A percentile compares a stretch with the other conserved stretches of the same genome.
Evolutionary conservation across 2,329 filamentous ascomycete genomes (phyloP).

Genomic region (Trichoderma asperellum): DNA sequence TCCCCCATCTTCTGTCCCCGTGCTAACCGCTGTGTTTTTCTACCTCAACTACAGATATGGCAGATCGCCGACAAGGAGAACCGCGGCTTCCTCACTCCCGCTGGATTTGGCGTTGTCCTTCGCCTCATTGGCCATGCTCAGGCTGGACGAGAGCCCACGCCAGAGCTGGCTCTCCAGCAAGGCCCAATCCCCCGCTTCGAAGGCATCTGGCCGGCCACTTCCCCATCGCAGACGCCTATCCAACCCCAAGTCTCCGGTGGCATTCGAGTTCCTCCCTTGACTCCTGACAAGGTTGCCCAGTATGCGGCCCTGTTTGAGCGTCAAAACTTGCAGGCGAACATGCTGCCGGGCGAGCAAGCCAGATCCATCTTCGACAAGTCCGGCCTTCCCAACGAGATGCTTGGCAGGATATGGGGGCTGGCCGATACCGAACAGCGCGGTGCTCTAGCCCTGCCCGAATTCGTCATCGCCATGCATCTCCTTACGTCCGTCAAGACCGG

Average conservation of each 20-base stretch:
- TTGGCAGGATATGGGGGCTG: slow-evolving; percentile 95
- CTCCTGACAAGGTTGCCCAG: slow-evolving; percentile 85
- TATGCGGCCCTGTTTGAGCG: slow-evolving; percentile 91
- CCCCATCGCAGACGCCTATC: slow-evolving; percentile 54
- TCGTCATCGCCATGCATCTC: slow-evolving; percentile 97
- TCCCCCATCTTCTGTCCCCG: background rate
- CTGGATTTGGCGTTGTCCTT: slow-evolving; percentile 90
- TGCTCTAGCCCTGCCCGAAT: slow-evolving; percentile 83
- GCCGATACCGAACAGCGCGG: slow-evolving; percentile 93
- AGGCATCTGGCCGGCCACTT: slow-evolving; percentile 56
- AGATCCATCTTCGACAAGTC: slow-evolving; percentile 96
- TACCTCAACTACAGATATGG: slow-evolving; percentile 73
- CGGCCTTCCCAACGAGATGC: slow-evolving; percentile 81
- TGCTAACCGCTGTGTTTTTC: slow-evolving; percentile 20
- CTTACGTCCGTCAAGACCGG: slow-evolving; percentile 89
- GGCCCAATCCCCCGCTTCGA: slow-evolving; percentile 94
- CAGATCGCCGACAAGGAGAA: slow-evolving; percentile 98
- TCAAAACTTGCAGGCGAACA: slow-evolving; percentile 71
- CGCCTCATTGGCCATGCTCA: slow-evolving; percentile 96
- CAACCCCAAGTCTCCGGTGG: slow-evolving; percentile 66
- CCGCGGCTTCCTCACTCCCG: slow-evolving; percentile 86
- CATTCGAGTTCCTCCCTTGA: slow-evolving; percentile 85
- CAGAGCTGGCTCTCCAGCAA: slow-evolving; percentile 80
- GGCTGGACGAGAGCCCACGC: slow-evolving; percentile 77
- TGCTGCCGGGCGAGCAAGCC: slow-evolving; percentile 82